phyloP scores from a whole-genome alignment of 495 filamentous ascomycete species.

The Trichocladium uniseriatum region DNA sequence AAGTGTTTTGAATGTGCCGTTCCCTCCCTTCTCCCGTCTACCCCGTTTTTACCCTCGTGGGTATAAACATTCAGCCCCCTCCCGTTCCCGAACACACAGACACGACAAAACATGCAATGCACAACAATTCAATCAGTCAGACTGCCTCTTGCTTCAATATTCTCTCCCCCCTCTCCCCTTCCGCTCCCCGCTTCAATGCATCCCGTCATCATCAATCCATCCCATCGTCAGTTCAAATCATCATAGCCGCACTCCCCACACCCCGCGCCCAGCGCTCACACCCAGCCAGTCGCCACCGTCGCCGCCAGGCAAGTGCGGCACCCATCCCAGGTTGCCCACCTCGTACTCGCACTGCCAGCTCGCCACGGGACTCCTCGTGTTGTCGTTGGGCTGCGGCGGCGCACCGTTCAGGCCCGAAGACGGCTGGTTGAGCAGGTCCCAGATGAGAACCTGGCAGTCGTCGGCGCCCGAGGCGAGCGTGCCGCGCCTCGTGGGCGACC shows the following conservation, averaged over 20 bases:
- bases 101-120: too few relatives aligned
- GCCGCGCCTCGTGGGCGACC: constrained; percentile 80
- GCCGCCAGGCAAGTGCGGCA: constrained; percentile 61
- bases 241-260: constrained; percentile 57
- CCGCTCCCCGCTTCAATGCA: background rate
- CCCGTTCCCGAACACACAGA: too few relatives aligned
- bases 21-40: too few relatives aligned
- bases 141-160: too few relatives aligned
- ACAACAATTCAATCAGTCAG: too few relatives aligned
- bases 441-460: constrained; percentile 81
- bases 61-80: too few relatives aligned
- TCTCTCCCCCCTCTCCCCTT: too few relatives aligned
- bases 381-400: constrained; percentile 25
- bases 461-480: constrained; percentile 88
- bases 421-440: constrained; percentile 64
- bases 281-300: constrained; percentile 89
- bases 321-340: constrained; percentile 91
- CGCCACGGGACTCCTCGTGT: constrained; percentile 60
- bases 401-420: background rate
- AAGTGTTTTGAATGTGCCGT: too few relatives aligned
- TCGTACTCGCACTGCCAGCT: constrained; percentile 96
- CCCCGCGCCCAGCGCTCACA: constrained; percentile 79
- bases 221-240: background rate
- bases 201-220: too few relatives aligned
- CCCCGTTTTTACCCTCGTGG: too few relatives aligned